Evolutionary conservation across 306 rosid species (phyloP), one percentile per base, ranked within the genome.

Genomic region (Quillaja saponaria): DNA sequence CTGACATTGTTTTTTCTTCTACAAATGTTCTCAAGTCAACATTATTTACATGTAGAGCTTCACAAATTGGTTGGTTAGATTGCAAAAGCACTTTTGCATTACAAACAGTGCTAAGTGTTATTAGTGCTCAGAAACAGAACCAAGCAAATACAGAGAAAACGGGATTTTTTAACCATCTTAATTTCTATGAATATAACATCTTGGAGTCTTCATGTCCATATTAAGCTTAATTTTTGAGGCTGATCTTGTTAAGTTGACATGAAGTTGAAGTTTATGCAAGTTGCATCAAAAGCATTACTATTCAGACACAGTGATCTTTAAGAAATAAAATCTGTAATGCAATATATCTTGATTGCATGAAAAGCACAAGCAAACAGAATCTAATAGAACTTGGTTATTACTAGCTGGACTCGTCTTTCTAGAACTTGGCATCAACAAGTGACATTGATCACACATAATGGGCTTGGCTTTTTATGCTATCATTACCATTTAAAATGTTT

Each of bases 321-420:
- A 62, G 7, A 65, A 67, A 69, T 49, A 50, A 57, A 75, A 71
- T 62, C 59, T 63, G 38, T 64, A 63, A 61, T 65, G 55, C 66
- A 64, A 56, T 60, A 65, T 34, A 58, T 45, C 57, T 57, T 50
- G 39, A 49, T 42, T 55, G 31, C 56, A 52, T 71, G 75, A 64
- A 63, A 79, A 76, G 61, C 47, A 54, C 52, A 64, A 63, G 67
- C 69, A 66, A 47, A 68, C 67, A 68, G 82, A 85, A 81, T 78
- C 87, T 64, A 75, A 57, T 78, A 74, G 55, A 34, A 62, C 67
- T 73, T 66, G 61, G 48, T 63, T 79, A 79, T 81, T 83, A 82
- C 90, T 81, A 85, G 85, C 94, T 87, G 96, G 84, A 75, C 66
- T 79, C 83, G 81, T 69, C 85, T 82, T 80, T 84, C 66, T 69